Evolutionary conservation across 805 yeast genomes (phyloP), one percentile per base, ranked within the genome.

Genomic region (Candida broadrunensis): DNA sequence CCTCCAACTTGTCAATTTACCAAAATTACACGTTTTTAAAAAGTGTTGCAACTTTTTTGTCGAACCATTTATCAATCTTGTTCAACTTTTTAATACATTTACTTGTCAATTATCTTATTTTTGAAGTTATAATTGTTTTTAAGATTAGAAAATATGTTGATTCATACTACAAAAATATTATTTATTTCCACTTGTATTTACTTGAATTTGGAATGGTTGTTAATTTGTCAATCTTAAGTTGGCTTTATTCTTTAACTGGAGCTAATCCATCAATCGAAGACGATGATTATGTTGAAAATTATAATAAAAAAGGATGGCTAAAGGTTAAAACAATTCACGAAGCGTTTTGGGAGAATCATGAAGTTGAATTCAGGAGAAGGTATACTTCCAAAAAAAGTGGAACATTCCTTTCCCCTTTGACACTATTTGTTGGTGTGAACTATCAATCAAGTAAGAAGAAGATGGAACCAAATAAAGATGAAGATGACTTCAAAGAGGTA

Each of bases 51-150:
- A 15, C 7, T 17, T 42, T 38, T 30, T 8, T 36, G 1, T 7
- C 23, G 16, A 35, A 42, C 11, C n/a, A 26, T 2, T 4, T 38
- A n/a, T 21, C 35, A 15, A 33, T 36, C 17, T 24, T 42, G 9
- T 4, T 36, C 4, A 38, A 36, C 12, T 33, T 41, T 9, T 8
- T 37, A 3, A 36, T 38, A 29, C 43, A 36, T 25, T 33, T 43
- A n/a, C 26, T 15, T 36, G 48, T 39, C 13, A 47, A 39, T 33
- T 32, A 12, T n/a, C 20, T 44, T n/a, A 37, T 46, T 4, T 43
- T 42, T 21, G 38, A 46, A 20, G 46, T 50, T 6, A 35, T 46
- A 7, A 21, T 46, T 12, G 40, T 48, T 4, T 50, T 48, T 38
- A 37, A 39, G 9, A 24, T 44, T 6, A 42, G 51, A 23, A 44